These are phyloP conservation scores for Ophiostoma tasmaniense DNA, from an alignment of 2,329 filamentous ascomycete species.

Conservation along the genomic window DNA sequence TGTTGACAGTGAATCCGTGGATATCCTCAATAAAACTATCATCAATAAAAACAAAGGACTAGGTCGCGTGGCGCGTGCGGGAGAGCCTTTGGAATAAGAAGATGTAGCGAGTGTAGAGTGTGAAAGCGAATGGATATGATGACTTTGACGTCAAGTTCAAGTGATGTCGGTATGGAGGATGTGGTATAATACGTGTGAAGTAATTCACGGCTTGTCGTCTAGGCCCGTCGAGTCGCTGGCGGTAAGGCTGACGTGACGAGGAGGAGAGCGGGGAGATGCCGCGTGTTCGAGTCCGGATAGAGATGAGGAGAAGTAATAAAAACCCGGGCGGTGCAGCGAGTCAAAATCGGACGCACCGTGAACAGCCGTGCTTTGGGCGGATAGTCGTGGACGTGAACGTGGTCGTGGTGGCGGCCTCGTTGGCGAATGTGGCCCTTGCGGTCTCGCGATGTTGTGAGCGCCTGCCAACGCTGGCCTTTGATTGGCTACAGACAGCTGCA, in stretches of 20 bases:
- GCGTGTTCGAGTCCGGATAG: background rate
- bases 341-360: background rate
- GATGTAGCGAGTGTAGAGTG: background rate
- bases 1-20: background rate
- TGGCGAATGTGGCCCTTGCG: slow-evolving; percentile 7
- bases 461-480: slow-evolving; percentile 20
- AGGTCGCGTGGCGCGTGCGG: background rate
- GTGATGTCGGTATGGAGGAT: background rate
- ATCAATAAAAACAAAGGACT: background rate
- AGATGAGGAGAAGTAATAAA: background rate
- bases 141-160: background rate
- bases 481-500: slow-evolving; percentile 28
- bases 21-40: background rate
- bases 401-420: slow-evolving; percentile 16
- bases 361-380: background rate
- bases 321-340: background rate
- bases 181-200: background rate
- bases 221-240: background rate
- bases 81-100: background rate
- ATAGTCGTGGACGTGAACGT: slow-evolving; percentile 11
- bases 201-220: background rate
- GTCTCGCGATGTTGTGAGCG: slow-evolving; percentile 36
- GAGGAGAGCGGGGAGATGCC: background rate
- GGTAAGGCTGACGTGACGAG: background rate
- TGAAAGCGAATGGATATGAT: background rate